A percentile compares a stretch with the other conserved stretches of the same genome.
phyloP scores from a whole-genome alignment of 441 rosid species.

The Erodium moschatum region DNA sequence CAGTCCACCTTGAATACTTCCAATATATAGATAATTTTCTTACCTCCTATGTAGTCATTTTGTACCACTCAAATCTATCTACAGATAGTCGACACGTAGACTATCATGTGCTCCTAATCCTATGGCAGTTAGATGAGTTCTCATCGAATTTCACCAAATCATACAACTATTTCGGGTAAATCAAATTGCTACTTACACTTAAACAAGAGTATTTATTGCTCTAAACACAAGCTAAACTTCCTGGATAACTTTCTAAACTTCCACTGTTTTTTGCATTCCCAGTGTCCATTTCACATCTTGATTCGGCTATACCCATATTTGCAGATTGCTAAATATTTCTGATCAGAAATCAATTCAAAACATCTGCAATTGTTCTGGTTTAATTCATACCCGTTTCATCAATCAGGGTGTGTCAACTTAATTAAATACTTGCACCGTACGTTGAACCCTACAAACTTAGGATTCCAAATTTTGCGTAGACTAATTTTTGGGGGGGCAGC shows the following conservation, averaged over 20 bases:
- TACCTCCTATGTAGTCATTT: neutral
- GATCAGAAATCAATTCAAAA: neutral
- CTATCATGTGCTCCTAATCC: neutral
- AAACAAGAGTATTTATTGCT: neutral
- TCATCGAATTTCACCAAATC: neutral
- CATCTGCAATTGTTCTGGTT: neutral
- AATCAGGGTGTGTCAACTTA: slow-evolving; percentile 7
- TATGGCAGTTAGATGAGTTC: neutral
- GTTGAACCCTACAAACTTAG: neutral
- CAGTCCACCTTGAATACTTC: neutral
- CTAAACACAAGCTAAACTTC: neutral
- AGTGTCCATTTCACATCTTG: neutral
- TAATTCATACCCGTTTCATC: neutral
- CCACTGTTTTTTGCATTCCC: neutral
- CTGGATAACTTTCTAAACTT: neutral
- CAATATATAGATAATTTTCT: neutral
- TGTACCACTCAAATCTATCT: neutral
- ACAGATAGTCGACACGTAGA: neutral
- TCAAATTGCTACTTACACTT: neutral
- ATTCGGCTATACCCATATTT: neutral
- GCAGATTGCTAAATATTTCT: neutral
- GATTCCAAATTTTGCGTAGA: slow-evolving; percentile 1
- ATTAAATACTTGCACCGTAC: neutral
- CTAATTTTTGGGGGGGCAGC: too few species aligned
- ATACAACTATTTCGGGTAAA: neutral